Base-by-base conservation (phyloP, 768 basidiomycete species). In the Tulasnella sp. region DNA sequence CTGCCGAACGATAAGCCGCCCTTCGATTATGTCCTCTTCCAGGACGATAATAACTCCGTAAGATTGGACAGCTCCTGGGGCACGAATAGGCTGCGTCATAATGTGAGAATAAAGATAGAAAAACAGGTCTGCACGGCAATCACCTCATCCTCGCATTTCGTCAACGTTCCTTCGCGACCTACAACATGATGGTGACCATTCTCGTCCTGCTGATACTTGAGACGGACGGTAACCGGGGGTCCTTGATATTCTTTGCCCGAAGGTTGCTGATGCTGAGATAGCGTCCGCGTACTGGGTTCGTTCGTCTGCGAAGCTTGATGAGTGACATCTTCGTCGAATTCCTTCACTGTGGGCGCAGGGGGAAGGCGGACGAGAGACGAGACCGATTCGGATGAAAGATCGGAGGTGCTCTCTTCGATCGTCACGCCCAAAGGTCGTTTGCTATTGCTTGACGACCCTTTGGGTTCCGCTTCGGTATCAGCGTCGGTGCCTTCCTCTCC, bases 41-140 rank as follows among this genome's bases (percentile, higher is more conserved):
- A 92, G 80, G 1, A 85, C 90, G 66, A 94, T 84, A 3, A 93
- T 83, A 0, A 93, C 88, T n/a, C 91, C 92, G 76, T 89, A 94
- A 0, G 87, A 88, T 81, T 94, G 92, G 1, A 93, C 85, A 1
- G 91, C 88, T 3, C 92, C 92, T 14, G 91, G 92, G 0, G 89
- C 87, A 0, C 88, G 86, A 64, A 94, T 94, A 0, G 92, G 92
- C 88, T 90, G 69, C 7, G 59, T 41, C 34, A n/a, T 39, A 62
- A 65, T 63, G 17, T 47, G 69, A 39, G n/a, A 22, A 72, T 19
- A 9, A 39, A 29, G 52, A 35, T 17, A 17, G 44, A 67, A 8
- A 29, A 44, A 62, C 37, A n/a, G n/a, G n/a, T n/a, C n/a, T n/a
- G n/a, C 17, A 75, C 36, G 26, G 19, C 22, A 64, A 76, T 63